Evolutionary conservation across 140 eudicot species (phyloP), one percentile per base, ranked within the genome.

Genomic region (Flaveria floridana): DNA sequence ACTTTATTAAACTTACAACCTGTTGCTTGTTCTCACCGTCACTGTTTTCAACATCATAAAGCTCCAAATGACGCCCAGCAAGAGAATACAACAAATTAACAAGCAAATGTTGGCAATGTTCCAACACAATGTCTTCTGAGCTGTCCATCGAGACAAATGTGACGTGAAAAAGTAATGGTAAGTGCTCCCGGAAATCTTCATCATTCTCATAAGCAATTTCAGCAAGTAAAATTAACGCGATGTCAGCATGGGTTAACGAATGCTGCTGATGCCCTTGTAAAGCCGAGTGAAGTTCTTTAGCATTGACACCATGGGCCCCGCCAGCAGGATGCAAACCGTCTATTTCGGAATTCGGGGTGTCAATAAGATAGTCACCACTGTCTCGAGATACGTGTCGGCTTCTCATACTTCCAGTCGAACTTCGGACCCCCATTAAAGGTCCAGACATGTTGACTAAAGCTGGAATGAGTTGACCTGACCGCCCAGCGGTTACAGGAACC

Each of bases 21-120:
- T 94, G 99, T 77, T 94, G 99, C 82, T 89, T 94, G 75, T 94
- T 94, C 86, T 94, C 99, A 51, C 99, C 97, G 57, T 94, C 99
- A 56, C 78, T 87, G 76, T 90, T 90, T 82, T 94, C 99, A 42
- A 91, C 96, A 78, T 94, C 97, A 52, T 94, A 94, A 57, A 94
- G 86, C 81, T 94, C 99, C 84, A 94, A 71, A 82, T 94, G 99
- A 51, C 99, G 88, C 16, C 99, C 99, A 2, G 99, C 99, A n/a
- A 94, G 95, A 39, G 99, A 94, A 77, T 90, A 94, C 16, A 94
- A 76, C 74, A 94, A 84, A 84, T 94, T 94, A 74, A 94, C 99
- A 34, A 94, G 96, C 73, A 94, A 86, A 66, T 91, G 99, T 72
- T 94, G 99, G 86, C 99, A 94, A 75, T 94, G 99, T 84, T 94